phyloP scores from a whole-genome alignment of 345 rosid genomes.

The Arabidopsis thaliana region DNA sequence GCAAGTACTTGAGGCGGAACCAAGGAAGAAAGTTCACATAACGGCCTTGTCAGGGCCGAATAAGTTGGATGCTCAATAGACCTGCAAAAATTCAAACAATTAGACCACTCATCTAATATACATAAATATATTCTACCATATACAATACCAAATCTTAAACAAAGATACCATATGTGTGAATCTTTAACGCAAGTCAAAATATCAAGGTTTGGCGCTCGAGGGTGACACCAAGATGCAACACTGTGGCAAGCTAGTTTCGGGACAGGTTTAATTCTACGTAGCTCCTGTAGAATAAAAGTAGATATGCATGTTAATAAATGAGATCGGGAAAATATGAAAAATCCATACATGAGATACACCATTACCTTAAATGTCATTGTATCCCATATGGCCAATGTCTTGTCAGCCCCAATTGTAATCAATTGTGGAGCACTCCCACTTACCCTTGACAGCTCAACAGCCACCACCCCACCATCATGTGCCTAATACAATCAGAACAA shows the following conservation, averaged over 20 bases:
- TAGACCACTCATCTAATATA: slow-evolving; percentile 23
- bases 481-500: slow-evolving; percentile 59
- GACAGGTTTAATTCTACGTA: slow-evolving; percentile 96
- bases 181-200: slow-evolving; percentile 95
- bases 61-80: slow-evolving; percentile 98
- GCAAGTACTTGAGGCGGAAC: slow-evolving; percentile 90
- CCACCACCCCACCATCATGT: slow-evolving; percentile 97
- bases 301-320: slow-evolving; percentile 25
- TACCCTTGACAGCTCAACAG: slow-evolving; percentile 96
- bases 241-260: slow-evolving; percentile 95
- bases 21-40: slow-evolving; percentile 95
- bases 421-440: slow-evolving; percentile 95
- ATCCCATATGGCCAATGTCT: slow-evolving; percentile 98
- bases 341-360: slow-evolving; percentile 22
- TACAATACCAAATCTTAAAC: slow-evolving; percentile 22
- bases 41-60: slow-evolving; percentile 95
- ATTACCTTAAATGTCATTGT: slow-evolving; percentile 94
- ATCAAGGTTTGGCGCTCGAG: slow-evolving; percentile 98
- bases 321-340: slow-evolving; percentile 20
- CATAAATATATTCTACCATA: slow-evolving; percentile 29
- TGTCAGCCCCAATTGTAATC: slow-evolving; percentile 97
- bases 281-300: slow-evolving; percentile 62
- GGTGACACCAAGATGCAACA: slow-evolving; percentile 99
- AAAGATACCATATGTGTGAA: slow-evolving; percentile 90
- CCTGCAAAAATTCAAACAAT: slow-evolving; percentile 58